Evolutionary conservation across 106 monocot genomes (phyloP).

Genomic region (Triglochin maritima): DNA sequence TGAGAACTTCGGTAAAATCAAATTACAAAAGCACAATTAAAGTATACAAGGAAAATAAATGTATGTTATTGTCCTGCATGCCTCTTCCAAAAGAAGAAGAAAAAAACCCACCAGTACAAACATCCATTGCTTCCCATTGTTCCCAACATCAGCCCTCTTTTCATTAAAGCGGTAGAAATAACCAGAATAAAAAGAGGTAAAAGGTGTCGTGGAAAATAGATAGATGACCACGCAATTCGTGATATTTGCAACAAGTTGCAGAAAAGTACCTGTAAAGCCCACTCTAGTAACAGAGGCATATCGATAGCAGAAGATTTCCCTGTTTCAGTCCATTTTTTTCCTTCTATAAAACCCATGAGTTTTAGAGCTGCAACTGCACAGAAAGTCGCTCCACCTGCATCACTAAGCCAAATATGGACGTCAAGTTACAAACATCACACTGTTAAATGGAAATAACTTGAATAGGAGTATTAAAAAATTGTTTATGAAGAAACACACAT

Average conservation of each 20-base stretch:
- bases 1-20: too few species aligned
- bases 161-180: too few species aligned
- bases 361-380: slow-evolving; percentile 88
- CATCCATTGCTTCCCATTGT: too few species aligned
- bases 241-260: background rate
- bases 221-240: background rate
- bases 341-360: slow-evolving; percentile 69
- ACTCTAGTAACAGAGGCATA: slow-evolving; percentile 50
- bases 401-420: slow-evolving; percentile 34
- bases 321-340: slow-evolving; percentile 15
- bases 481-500: background rate
- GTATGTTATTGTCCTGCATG: too few species aligned
- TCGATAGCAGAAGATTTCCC: slow-evolving; percentile 23
- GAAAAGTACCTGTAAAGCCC: slow-evolving; percentile 66
- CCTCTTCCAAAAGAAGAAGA: too few species aligned
- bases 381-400: slow-evolving; percentile 86
- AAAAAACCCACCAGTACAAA: too few species aligned
- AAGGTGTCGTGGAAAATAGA: background rate
- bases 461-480: background rate
- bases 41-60: too few species aligned
- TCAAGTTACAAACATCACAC: background rate
- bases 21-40: too few species aligned
- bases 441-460: background rate
- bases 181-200: too few species aligned
- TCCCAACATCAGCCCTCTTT: too few species aligned